A percentile compares a stretch with the other conserved stretches of the same genome.
Evolutionary conservation across 768 basidiomycete genomes (phyloP).

Genomic region (Tylopilus balloui): DNA sequence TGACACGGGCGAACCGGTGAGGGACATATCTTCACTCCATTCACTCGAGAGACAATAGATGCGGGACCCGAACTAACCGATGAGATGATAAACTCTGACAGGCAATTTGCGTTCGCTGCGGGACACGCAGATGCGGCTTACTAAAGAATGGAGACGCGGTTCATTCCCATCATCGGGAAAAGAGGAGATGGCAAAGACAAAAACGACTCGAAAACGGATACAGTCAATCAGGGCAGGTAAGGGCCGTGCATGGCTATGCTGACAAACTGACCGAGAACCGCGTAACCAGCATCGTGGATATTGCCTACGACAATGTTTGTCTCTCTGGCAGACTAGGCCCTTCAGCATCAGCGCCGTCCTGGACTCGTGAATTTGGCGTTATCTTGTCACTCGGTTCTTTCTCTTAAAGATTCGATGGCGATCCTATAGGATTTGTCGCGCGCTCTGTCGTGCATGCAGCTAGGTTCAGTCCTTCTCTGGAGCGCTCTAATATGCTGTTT

Average conservation of each 20-base stretch:
- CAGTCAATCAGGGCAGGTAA: background rate
- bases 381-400: no score
- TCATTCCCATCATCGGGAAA: background rate
- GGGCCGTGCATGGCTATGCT: background rate
- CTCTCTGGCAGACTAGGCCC: no score
- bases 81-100: background rate
- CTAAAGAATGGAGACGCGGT: background rate
- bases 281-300: background rate
- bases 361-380: no score
- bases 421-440: no score
- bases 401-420: no score
- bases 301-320: no score
- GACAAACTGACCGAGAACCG: background rate
- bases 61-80: background rate
- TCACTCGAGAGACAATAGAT: slow-evolving; percentile 5
- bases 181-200: background rate
- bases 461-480: background rate
- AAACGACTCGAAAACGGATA: background rate
- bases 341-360: background rate
- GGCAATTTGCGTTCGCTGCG: background rate
- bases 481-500: background rate
- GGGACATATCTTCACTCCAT: background rate
- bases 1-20: background rate
- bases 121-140: background rate
- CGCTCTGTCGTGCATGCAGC: background rate